phyloP scores from a whole-genome alignment of 2,329 filamentous ascomycete species.

The Apiospora marii region DNA sequence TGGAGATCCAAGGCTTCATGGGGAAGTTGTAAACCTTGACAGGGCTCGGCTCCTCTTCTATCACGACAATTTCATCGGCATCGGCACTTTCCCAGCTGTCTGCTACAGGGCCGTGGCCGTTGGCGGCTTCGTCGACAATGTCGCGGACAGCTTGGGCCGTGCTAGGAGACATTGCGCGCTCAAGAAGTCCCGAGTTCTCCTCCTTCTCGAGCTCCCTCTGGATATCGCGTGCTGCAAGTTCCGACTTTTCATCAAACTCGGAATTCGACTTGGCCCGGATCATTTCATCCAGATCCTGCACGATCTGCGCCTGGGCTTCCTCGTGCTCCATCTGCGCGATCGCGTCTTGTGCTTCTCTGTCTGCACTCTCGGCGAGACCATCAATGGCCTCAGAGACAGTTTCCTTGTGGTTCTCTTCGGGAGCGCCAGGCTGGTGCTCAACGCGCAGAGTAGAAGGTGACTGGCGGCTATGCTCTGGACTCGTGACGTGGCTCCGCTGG shows the following conservation, averaged over 20 bases:
- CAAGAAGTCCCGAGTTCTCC: conserved; percentile 60
- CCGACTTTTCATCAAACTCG: conserved; percentile 60
- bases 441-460: conserved; percentile 40
- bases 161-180: conserved; percentile 59
- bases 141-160: conserved; percentile 58
- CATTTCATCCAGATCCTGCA: conserved; percentile 57
- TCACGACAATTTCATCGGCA: conserved; percentile 69
- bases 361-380: conserved; percentile 64
- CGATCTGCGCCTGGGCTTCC: conserved; percentile 56
- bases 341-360: conserved; percentile 69
- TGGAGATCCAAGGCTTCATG: conserved; percentile 94
- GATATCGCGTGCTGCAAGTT: conserved; percentile 55
- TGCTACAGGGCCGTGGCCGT: conserved; percentile 69
- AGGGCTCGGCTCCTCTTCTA: conserved; percentile 70
- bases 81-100: conserved; percentile 94
- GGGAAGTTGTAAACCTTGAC: conserved; percentile 94
- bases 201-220: conserved; percentile 64
- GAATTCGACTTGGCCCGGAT: conserved; percentile 59
- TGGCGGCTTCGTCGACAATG: conserved; percentile 63
- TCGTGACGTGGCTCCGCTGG: conserved; percentile 53
- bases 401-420: conserved; percentile 57
- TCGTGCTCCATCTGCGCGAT: conserved; percentile 64
- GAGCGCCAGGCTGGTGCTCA: conserved; percentile 30
- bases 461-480: conserved; percentile 51
- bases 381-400: conserved; percentile 75